Percentiles rank a stretch among this genome's conserved stretches.
Conservation (phyloP, 2,329 filamentous ascomycete species). For the Neonectria punicea region DNA sequence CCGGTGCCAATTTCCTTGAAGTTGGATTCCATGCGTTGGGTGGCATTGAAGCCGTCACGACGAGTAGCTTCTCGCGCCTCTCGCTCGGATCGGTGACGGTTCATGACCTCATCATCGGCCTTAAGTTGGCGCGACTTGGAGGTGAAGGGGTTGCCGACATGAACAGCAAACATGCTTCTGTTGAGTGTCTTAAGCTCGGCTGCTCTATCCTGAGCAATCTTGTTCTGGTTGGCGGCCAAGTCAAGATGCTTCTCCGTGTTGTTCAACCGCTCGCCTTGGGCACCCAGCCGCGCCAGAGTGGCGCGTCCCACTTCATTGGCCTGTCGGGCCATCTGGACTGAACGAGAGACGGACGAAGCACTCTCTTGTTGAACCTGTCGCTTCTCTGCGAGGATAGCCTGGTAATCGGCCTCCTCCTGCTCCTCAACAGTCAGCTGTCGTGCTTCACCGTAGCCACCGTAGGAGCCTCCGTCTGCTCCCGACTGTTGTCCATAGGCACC, state of each 20-base stretch:
- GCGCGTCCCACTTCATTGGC: slow-evolving; percentile 69
- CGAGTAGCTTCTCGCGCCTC: slow-evolving; percentile 73
- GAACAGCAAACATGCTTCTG: slow-evolving; percentile 89
- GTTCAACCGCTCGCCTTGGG: slow-evolving; percentile 82
- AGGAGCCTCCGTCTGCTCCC: slow-evolving; percentile 44
- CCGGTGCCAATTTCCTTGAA: slow-evolving; percentile 55
- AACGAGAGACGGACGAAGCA: slow-evolving; percentile 52
- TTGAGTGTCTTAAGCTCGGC: slow-evolving; percentile 87
- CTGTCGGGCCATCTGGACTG: slow-evolving; percentile 56
- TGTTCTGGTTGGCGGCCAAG: slow-evolving; percentile 79
- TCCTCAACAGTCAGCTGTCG: slow-evolving; percentile 85
- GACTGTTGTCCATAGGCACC: slow-evolving; percentile 42
- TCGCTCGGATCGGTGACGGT: slow-evolving; percentile 73
- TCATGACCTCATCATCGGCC: slow-evolving; percentile 75
- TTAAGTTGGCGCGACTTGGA: slow-evolving; percentile 71
- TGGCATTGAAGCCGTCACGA: slow-evolving; percentile 59
- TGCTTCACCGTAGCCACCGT: slow-evolving; percentile 71
- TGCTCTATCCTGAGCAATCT: slow-evolving; percentile 81
- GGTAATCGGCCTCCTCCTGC: slow-evolving; percentile 78
- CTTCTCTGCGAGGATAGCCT: slow-evolving; percentile 63
- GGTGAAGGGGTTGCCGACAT: slow-evolving; percentile 82
- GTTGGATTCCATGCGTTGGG: slow-evolving; percentile 63
- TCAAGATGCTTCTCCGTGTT: slow-evolving; percentile 88
- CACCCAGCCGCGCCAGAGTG: slow-evolving; percentile 78
- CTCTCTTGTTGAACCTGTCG: slow-evolving; percentile 83